A percentile compares a stretch with the other conserved stretches of the same genome.
Evolutionary conservation across 106 monocot genomes (phyloP).

Genomic region (Acanthochlamys bracteata): DNA sequence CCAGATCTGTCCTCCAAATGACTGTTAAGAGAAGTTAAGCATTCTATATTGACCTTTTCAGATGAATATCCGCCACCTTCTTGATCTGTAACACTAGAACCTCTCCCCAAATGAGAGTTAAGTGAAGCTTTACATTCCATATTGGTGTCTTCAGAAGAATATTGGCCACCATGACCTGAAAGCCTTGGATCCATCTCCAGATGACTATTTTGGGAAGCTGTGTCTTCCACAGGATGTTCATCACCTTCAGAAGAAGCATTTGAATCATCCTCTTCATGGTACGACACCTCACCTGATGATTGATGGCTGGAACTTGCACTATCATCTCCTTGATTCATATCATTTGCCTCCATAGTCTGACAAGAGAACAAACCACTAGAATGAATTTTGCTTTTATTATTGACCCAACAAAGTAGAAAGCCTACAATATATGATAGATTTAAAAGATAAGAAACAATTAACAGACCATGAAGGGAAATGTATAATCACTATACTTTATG

Average conservation of each 20-base stretch:
- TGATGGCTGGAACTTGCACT: neutral
- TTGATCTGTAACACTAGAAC: neutral
- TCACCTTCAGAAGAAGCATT: neutral
- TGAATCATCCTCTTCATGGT: constrained; percentile 6
- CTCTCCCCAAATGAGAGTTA: too few relatives aligned
- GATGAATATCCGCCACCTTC: neutral
- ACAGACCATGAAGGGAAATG: neutral
- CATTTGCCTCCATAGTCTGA: constrained; percentile 15
- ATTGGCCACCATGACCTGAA: neutral
- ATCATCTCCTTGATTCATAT: constrained; percentile 3
- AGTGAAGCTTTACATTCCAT: too few relatives aligned
- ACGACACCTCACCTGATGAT: neutral
- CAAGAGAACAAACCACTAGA: neutral
- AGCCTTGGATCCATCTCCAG: neutral
- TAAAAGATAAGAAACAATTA: neutral
- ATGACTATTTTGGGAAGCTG: neutral
- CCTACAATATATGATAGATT: neutral
- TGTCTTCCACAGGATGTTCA: neutral
- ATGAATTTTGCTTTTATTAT: neutral
- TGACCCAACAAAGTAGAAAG: neutral
- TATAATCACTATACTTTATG: neutral
- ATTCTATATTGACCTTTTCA: neutral
- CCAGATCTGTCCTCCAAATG: too few relatives aligned
- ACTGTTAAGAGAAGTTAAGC: neutral
- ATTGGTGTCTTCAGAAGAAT: too few relatives aligned